Conservation (phyloP, 208 protist species). For the Crithidia acanthocephali region DNA sequence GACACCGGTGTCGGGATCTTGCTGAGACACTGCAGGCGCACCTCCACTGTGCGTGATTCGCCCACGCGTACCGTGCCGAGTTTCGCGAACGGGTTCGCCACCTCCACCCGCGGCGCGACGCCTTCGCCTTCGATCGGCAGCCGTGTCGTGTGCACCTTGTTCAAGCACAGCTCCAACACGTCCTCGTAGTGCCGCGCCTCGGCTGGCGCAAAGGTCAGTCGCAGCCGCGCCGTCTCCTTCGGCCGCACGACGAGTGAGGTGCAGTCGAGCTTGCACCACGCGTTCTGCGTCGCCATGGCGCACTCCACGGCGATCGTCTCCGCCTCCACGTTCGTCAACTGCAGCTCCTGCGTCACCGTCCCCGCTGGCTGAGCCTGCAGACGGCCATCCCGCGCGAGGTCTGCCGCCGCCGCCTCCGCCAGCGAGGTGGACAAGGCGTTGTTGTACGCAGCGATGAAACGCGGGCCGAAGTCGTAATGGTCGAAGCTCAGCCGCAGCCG, state of each 20-base stretch:
- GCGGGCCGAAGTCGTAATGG: constrained; percentile 92
- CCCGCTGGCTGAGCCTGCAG: background rate
- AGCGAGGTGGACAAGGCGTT: constrained; percentile 12
- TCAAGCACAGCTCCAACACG: constrained; percentile 93
- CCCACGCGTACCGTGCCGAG: constrained; percentile 89
- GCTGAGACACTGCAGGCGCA: constrained; percentile 90
- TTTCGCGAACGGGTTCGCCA: constrained; percentile 77
- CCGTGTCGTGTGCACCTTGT: constrained; percentile 86
- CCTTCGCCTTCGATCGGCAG: constrained; percentile 92
- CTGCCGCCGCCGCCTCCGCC: background rate
- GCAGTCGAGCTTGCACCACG: constrained; percentile 86
- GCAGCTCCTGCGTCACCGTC: constrained; percentile 48
- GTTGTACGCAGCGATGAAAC: constrained; percentile 84
- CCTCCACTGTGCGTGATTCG: constrained; percentile 61
- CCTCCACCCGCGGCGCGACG: constrained; percentile 88
- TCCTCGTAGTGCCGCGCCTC: constrained; percentile 88
- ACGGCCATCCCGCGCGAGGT: background rate
- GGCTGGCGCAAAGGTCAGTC: constrained; percentile 87
- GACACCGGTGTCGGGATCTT: constrained; percentile 81
- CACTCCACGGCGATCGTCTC: constrained; percentile 89
- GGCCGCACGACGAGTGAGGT: constrained; percentile 88
- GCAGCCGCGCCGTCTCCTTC: constrained; percentile 68
- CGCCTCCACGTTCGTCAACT: constrained; percentile 92
- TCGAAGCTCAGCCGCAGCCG: constrained; percentile 89
- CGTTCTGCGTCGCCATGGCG: constrained; percentile 71